phyloP scores from a whole-genome alignment of 2,329 filamentous ascomycete genomes.

The Neodidymelliopsis sp. region DNA sequence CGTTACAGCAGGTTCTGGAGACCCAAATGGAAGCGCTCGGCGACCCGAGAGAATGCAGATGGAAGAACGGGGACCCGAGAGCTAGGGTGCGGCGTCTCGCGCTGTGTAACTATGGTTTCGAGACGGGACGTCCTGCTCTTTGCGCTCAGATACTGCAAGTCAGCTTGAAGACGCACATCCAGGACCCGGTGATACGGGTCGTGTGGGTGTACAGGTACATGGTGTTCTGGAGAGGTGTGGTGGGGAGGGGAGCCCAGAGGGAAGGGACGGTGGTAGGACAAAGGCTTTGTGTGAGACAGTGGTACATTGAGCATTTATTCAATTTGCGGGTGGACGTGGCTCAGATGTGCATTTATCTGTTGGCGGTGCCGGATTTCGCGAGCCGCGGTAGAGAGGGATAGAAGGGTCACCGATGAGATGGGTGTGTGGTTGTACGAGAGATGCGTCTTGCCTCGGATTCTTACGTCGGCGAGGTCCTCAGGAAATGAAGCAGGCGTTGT shows the following conservation, averaged over 20 bases:
- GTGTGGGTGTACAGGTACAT: slow-evolving; percentile 21
- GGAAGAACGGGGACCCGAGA: background rate
- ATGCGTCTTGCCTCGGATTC: slow-evolving; percentile 10
- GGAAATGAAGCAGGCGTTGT: slow-evolving; percentile 11
- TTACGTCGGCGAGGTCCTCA: slow-evolving; percentile 4
- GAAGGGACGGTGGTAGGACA: slow-evolving; percentile 14
- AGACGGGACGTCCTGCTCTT: slow-evolving; percentile 9
- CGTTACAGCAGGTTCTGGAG: background rate
- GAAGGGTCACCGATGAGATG: background rate
- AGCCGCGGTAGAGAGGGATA: slow-evolving; percentile 1
- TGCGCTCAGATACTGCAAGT: slow-evolving; percentile 21
- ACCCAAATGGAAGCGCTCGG: background rate
- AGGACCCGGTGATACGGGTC: slow-evolving; percentile 7
- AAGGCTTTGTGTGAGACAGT: slow-evolving; percentile 13
- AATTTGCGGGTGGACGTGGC: slow-evolving; percentile 12
- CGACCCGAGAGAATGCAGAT: background rate
- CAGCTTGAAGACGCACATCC: slow-evolving; percentile 13
- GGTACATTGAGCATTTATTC: slow-evolving; percentile 5
- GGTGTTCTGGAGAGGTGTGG: slow-evolving; percentile 17
- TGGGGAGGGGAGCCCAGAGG: slow-evolving; percentile 2
- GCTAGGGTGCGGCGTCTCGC: background rate
- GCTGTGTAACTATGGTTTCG: slow-evolving; percentile 14
- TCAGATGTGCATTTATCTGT: background rate
- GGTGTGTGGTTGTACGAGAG: slow-evolving; percentile 6
- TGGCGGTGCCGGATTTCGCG: background rate